phyloP scores from a whole-genome alignment of 2,329 filamentous ascomycete species.

The Trichothecium roseum region DNA sequence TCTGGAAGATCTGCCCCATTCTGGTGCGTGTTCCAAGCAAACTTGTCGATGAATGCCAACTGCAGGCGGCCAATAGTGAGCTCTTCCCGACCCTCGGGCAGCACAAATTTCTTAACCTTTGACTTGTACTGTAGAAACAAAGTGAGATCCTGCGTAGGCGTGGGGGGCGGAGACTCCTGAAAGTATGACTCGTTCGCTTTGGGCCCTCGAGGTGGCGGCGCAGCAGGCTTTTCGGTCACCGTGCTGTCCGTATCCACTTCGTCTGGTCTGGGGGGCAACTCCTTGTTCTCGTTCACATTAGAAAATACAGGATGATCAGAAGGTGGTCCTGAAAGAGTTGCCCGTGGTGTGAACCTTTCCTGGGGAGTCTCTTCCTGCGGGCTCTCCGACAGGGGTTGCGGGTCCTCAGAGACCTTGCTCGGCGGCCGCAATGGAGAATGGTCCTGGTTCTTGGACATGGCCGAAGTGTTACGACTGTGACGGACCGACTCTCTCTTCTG shows the following conservation, averaged over 20 bases:
- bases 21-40: conserved; percentile 95
- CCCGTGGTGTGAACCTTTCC: conserved; percentile 50
- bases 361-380: conserved; percentile 34
- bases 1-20: conserved; percentile 89
- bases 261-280: conserved; percentile 3
- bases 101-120: conserved; percentile 91
- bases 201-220: conserved; percentile 25
- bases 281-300: conserved; percentile 10
- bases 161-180: conserved; percentile 52
- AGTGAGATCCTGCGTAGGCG: conserved; percentile 74
- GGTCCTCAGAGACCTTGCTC: conserved; percentile 55
- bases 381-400: conserved; percentile 9
- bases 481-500: conserved; percentile 41
- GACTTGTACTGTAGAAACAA: conserved; percentile 94
- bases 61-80: conserved; percentile 82
- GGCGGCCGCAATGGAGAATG: conserved; percentile 51
- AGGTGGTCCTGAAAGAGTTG: conserved; percentile 49
- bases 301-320: conserved; percentile 27
- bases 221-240: not conserved
- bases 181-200: conserved; percentile 39
- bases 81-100: conserved; percentile 73
- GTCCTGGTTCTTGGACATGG: conserved; percentile 39
- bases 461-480: conserved; percentile 38
- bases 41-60: conserved; percentile 96
- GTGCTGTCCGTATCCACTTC: conserved; percentile 1